Evolutionary conservation across 148 eudicot genomes (phyloP).

Genomic region (Vaccinium darrowii): DNA sequence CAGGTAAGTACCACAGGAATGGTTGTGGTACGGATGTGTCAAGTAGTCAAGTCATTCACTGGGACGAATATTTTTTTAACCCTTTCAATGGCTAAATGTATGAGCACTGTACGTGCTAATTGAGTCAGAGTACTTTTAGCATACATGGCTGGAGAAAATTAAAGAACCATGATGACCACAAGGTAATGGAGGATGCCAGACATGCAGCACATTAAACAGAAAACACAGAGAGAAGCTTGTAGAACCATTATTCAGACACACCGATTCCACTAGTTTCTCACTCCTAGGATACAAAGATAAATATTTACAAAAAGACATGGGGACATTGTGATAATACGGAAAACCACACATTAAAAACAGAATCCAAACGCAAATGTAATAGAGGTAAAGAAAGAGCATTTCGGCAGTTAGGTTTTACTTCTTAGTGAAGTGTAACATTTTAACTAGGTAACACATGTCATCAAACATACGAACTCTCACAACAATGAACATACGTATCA

Average conservation of each 20-base stretch:
- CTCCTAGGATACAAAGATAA: not conserved
- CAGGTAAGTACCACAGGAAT: not conserved
- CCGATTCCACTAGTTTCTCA: slow-evolving; percentile 3
- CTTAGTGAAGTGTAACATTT: not conserved
- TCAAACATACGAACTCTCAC: not conserved
- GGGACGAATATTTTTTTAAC: not conserved
- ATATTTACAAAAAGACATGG: not conserved
- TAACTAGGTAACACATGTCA: not conserved
- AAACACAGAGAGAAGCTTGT: not conserved
- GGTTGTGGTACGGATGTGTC: not conserved
- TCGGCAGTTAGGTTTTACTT: not conserved
- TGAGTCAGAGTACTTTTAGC: not conserved
- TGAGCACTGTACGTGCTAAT: not conserved
- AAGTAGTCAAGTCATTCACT: not conserved
- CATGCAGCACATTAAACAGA: not conserved
- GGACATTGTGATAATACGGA: not conserved
- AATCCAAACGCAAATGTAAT: not conserved
- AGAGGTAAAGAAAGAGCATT: not conserved
- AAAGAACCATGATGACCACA: not conserved
- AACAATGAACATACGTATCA: not conserved
- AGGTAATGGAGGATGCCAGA: not conserved
- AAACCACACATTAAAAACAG: not conserved
- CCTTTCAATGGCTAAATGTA: not conserved
- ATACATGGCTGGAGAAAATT: not conserved
- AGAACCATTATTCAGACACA: not conserved